Base-by-base conservation (phyloP, 73 alveolate species). In the Stentor roeselii region DNA sequence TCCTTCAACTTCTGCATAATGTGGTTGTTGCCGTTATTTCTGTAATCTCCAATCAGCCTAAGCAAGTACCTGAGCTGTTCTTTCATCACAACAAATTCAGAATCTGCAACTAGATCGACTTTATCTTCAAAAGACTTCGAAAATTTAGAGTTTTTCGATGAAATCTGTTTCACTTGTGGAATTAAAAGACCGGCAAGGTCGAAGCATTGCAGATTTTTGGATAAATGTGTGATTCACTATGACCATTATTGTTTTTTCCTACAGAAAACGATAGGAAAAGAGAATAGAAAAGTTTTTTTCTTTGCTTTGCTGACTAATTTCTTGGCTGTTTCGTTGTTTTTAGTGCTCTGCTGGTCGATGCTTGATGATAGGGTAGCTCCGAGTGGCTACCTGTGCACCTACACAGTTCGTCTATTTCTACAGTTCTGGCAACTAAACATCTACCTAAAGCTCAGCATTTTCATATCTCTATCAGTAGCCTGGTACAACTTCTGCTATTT, bases 401-500 rank as follows among this genome's bases (percentile, higher is more conserved):
- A 50, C 21, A 50, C 21, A 11, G 21, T 50, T 50, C 21, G 30
- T 50, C 67, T 50, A 11, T 11, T 50, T 11, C 6, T 50, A 50
- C 30, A 50, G 67, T 50, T 11, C 21, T 50, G 6, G 6, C 30
- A 6, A 11, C 21, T 50, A 50, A 50, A 50, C 21, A 21, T 6
- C 21, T 50, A 11, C 30, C 11, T n/a, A 0, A 67, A 21, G 11
- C 14, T 34, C 41, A 67, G 27, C 2, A 32, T 67, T 67, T 67
- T 67, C 2, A 15, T 67, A 1, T 14, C 80, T 21, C 15, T 67
- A 1, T 40, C 41, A 27, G 34, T 67, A 67, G 41, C 41, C 34
- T 67, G 80, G 80, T 67, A 67, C 34, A 27, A 36, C 14, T 67
- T 67, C 34, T 67, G 80, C 42, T 67, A 67, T 67, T 67, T 67